Base-by-base conservation (phyloP, 805 yeast species). In the Pichia occidentalis region DNA sequence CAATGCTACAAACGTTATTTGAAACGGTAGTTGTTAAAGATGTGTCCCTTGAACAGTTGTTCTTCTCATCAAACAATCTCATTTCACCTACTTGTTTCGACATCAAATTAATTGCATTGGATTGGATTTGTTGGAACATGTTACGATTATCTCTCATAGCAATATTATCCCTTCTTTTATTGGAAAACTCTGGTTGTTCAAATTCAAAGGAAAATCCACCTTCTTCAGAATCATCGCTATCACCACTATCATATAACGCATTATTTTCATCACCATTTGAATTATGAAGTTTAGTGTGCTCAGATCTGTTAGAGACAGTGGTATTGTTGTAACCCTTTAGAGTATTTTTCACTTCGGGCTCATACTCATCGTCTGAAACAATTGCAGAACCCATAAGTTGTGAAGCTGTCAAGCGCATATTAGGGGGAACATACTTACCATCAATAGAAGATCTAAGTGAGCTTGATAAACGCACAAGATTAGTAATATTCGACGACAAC, bases 351-450 rank as follows among this genome's bases (percentile, higher is more conserved):
- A 25, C 54, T 16, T 48, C 49, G 10, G 44, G 33, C 31, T 45
- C 53, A 18, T 54, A 55, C 23, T 54, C 62, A 34, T 63, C 68
- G 19, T 55, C 58, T 2, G 51, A 59, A 29, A 45, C 48, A 18
- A 50, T 31, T 1, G 51, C 54, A 11, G 43, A 40, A 10, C 43
- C 43, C 25, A 35, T 22, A 11, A 40, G 17, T 4, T 31, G 34
- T 21, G 52, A 53, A 7, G 44, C 52, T 14, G 46, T 48, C 21
- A 43, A 14, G 14, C 43, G 32, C 21, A 40, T 62, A 50, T 73
- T 78, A n/a, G 87, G 87, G 16, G 88, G 88, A 27, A 81, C 63
- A 49, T 81, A 80, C 52, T 75, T 79, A 3, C 83, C 83, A 26
- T 45, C 48, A 24, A 42, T 34, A 8, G 43, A 42, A 6, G 43